Percentiles rank a stretch among this genome's conserved stretches.
These are phyloP conservation scores for Elsinoe australis DNA, from an alignment of 2,329 filamentous ascomycete species.

Conservation along the genomic window DNA sequence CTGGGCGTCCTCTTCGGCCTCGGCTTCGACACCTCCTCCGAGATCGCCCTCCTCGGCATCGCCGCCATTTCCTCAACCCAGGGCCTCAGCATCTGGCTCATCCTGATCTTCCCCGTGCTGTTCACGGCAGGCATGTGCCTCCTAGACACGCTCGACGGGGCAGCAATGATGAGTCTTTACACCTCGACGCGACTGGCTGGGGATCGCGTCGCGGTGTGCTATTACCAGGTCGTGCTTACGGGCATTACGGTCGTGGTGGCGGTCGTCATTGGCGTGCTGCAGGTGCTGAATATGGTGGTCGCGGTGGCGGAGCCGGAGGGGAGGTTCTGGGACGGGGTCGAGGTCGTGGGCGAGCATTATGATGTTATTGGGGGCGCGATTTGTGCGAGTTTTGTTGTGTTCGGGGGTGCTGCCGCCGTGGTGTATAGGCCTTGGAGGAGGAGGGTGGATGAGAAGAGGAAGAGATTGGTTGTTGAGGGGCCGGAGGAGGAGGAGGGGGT, in stretches of 20 bases:
- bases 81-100: conserved; percentile 88
- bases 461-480: conserved; percentile 4
- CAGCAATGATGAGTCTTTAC: conserved; percentile 91
- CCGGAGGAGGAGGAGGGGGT: conserved; percentile 17
- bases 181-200: conserved; percentile 68
- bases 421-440: conserved; percentile 73
- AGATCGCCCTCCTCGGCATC: conserved; percentile 86
- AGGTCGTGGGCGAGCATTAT: conserved; percentile 67
- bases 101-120: conserved; percentile 79
- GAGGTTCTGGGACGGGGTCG: conserved; percentile 84
- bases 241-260: conserved; percentile 76
- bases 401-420: conserved; percentile 64
- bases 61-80: conserved; percentile 76
- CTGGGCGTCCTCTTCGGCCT: conserved; percentile 78
- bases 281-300: conserved; percentile 69
- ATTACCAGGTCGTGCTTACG: conserved; percentile 86
- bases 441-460: conserved; percentile 40
- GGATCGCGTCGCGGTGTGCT: conserved; percentile 81
- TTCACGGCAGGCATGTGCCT: conserved; percentile 96
- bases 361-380: conserved; percentile 82
- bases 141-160: conserved; percentile 84
- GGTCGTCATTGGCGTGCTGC: conserved; percentile 75
- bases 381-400: conserved; percentile 73
- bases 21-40: conserved; percentile 91
- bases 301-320: conserved; percentile 68